Base-by-base conservation (phyloP, 495 filamentous ascomycete genomes). In the Penicillium psychrofluorescens region DNA sequence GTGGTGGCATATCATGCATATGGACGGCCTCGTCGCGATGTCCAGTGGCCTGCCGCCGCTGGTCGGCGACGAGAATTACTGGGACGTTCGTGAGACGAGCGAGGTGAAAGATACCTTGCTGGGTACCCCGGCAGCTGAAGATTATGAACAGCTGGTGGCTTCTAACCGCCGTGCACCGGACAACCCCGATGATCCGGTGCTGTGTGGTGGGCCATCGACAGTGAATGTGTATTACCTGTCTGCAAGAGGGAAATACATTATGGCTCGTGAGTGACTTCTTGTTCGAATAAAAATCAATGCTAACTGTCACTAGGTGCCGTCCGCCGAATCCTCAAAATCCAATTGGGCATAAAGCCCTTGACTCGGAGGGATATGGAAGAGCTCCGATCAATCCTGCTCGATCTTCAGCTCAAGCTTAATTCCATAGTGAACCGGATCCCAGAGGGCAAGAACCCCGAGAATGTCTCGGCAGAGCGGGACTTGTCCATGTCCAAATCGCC, bases 1-100 rank as follows among this genome's bases (percentile, higher is more conserved):
- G 31, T 88, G 84, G 84, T 88, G 81, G 83, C 79, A 83, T 47
- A 83, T 87, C 30, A 65, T 85, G 49, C 71, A 83, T 44, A 76
- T 84, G 50, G 84, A 88, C 43, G 68, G 67, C 5, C 64, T 74
- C 13, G 66, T 74, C 7, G 62, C 70, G 2, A 71, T 74, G 68
- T 71, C 70, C 1, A 71, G 68, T 31, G 70, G 70, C 1, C 53
- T 74, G 7, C 70, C 70, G 34, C 70, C 68, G 13, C 38, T 71
- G 31, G 59, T 74, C 8, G 61, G 56, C 30, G 70, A 72, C 14
- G 70, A 73, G 36, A 67, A 66, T 30, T 74, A 64, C 30, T 74
- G 68, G 70, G 70, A 74, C 41, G 70, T 74, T 7, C 60, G 61
- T 2, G 62, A 71, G 36, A 66, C 63, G 0, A 71, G 65, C 15